phyloP scores from a whole-genome alignment of 2,329 filamentous ascomycete genomes.

The Phialophora chinensis region DNA sequence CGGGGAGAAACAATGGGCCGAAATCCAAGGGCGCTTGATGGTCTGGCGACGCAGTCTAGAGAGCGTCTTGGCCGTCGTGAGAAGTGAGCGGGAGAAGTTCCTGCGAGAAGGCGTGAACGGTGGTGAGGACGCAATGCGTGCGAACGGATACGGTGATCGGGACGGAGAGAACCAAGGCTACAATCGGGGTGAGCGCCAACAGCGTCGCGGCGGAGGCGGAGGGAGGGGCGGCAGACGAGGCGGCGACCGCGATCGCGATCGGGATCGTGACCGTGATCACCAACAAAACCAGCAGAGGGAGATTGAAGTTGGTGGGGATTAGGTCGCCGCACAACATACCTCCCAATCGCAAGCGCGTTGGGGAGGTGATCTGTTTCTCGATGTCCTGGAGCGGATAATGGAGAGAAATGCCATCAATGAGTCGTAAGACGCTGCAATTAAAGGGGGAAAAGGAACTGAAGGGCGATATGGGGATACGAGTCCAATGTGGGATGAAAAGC shows the following conservation, averaged over 20 bases:
- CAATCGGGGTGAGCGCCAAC: conserved; percentile 25
- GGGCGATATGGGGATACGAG: background rate
- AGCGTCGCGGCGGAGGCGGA: conserved; percentile 36
- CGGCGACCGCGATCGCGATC: conserved; percentile 34
- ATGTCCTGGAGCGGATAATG: background rate
- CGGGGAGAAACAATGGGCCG: conserved; percentile 96
- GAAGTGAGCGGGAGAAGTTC: conserved; percentile 80
- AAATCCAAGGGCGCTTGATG: conserved; percentile 87
- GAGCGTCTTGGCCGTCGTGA: conserved; percentile 77
- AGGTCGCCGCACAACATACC: conserved; percentile 25
- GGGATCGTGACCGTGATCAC: conserved; percentile 39
- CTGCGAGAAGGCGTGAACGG: conserved; percentile 63
- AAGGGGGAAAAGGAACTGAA: background rate
- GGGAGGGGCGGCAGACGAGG: conserved; percentile 40
- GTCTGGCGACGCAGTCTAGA: conserved; percentile 85
- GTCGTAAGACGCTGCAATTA: background rate
- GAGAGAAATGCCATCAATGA: background rate
- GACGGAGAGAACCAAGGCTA: conserved; percentile 19
- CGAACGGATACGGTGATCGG: conserved; percentile 30
- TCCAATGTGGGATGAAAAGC: background rate
- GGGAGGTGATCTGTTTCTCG: background rate
- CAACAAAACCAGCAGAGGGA: conserved; percentile 41
- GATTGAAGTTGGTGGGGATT: conserved; percentile 46
- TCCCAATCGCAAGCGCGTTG: background rate
- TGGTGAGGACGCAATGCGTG: conserved; percentile 19